Conservation (phyloP, 2,329 filamentous ascomycete species). For the Cercospora sp. region DNA sequence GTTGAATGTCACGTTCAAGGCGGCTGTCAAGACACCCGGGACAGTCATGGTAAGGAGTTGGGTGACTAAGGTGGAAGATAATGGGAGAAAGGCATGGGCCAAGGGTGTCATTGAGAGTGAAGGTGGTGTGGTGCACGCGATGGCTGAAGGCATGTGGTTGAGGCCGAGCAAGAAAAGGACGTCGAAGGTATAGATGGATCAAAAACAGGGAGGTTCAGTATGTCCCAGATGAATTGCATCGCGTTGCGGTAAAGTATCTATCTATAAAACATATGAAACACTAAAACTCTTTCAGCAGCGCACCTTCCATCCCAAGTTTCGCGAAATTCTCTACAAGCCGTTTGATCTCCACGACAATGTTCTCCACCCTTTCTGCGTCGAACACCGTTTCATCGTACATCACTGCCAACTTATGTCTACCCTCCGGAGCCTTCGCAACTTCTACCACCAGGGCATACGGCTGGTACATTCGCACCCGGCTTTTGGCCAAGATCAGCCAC, state of each 20-base stretch:
- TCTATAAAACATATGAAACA: neutral
- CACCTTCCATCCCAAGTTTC: neutral
- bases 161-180: conserved; percentile 17
- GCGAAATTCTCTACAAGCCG: neutral
- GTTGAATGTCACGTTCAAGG: conserved; percentile 28
- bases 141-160: conserved; percentile 29
- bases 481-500: neutral
- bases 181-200: neutral
- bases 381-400: neutral
- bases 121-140: conserved; percentile 24
- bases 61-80: conserved; percentile 24
- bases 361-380: neutral
- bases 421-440: neutral
- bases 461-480: neutral
- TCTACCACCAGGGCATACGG: neutral
- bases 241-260: neutral
- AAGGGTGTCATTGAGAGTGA: conserved; percentile 26
- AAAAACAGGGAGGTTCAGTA: neutral
- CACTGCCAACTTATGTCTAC: neutral
- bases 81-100: conserved; percentile 28
- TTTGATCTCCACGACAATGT: neutral
- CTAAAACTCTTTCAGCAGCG: neutral
- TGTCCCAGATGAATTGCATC: neutral
- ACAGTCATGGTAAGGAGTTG: conserved; percentile 25
- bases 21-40: conserved; percentile 26